Evolutionary conservation across 208 protist species (phyloP), one percentile per base, ranked within the genome.

Genomic region (Crithidia mellificae): DNA sequence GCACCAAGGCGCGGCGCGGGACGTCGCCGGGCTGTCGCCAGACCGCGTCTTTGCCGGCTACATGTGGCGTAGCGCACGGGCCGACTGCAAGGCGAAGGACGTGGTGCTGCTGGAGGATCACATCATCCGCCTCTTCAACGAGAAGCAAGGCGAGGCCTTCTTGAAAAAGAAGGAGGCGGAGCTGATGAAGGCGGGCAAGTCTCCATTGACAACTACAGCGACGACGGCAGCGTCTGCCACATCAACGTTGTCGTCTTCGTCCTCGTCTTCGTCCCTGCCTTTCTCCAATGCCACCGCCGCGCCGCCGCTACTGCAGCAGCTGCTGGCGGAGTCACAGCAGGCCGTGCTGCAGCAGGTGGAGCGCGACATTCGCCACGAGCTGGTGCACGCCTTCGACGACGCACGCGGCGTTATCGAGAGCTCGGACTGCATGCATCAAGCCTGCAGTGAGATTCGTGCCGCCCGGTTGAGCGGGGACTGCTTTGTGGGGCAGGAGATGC

Each of bases 371-470:
- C 80, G 90, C 9, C 96, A 98, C 68, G 94, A 98, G 79, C 89
- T 98, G 11, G 88, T 98, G 17, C 96, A 98, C 70, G 94, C 93
- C 32, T 98, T 92, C 72, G 96, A 98, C 72, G 94, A 98, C 62
- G 89, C 84, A 4, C 86, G 92, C 6, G 93, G 94, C 29, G 49
- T 75, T 11, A 63, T 98, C n/a, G 91, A 98, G 59, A 78, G 81
- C 66, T 38, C 74, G n/a, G 84, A 96, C 76, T 97, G 92, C 59
- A 30, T 76, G n/a, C 95, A 98, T 53, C 92, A 98, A 49, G 94
- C 96, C 39, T 98, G 96, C 81, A 94, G 93, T 57, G 96, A 98
- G 72, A 96, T 98, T 43, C 88, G 96, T 20, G 94, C 96, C n/a
- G 93, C 96, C 14, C 80, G 85, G 1, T 80, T 98, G 15, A 97